A percentile compares a stretch with the other conserved stretches of the same genome.
These are phyloP conservation scores for Albugo laibachii DNA, from an alignment of 352 stramenopile genomes.

Conservation along the genomic window DNA sequence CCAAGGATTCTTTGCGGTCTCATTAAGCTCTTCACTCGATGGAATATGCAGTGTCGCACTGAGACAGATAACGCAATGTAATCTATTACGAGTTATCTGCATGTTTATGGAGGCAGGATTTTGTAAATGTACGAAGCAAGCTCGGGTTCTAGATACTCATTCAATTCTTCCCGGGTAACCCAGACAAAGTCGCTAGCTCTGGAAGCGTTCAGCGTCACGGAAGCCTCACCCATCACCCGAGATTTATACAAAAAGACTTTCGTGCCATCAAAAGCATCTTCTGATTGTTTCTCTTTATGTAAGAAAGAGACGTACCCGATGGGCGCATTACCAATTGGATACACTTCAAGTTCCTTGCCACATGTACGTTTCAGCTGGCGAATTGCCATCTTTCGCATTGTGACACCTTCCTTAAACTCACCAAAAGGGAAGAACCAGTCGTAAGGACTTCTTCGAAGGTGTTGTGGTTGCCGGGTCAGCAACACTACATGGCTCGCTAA, in stretches of 20 bases:
- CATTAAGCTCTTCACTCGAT: not conserved
- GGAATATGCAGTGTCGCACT: too few species aligned
- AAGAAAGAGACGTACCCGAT: conserved; percentile 56
- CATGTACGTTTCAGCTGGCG: conserved; percentile 25
- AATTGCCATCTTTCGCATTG: conserved; percentile 63
- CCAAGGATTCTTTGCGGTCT: conserved; percentile 11
- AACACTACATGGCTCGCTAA: conserved; percentile 65
- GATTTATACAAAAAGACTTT: conserved; percentile 82
- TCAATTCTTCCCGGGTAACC: conserved; percentile 53
- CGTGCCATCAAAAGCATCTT: conserved; percentile 38
- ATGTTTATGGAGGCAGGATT: conserved; percentile 41
- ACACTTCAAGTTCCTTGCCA: conserved; percentile 25
- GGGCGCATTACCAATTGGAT: conserved; percentile 43
- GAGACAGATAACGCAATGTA: too few species aligned
- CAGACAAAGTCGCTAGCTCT: conserved; percentile 62
- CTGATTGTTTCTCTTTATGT: conserved; percentile 20
- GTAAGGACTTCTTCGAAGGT: conserved; percentile 7
- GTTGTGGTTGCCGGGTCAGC: conserved; percentile 28
- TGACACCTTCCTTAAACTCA: conserved; percentile 38
- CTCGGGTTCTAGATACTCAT: conserved; percentile 51
- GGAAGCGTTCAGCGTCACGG: conserved; percentile 17
- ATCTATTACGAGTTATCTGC: not conserved
- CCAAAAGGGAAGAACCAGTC: conserved; percentile 62
- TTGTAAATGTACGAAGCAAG: conserved; percentile 54
- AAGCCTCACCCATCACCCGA: conserved; percentile 27